phyloP scores from a whole-genome alignment of 2,329 filamentous ascomycete genomes.

The Aspergillus latus region DNA sequence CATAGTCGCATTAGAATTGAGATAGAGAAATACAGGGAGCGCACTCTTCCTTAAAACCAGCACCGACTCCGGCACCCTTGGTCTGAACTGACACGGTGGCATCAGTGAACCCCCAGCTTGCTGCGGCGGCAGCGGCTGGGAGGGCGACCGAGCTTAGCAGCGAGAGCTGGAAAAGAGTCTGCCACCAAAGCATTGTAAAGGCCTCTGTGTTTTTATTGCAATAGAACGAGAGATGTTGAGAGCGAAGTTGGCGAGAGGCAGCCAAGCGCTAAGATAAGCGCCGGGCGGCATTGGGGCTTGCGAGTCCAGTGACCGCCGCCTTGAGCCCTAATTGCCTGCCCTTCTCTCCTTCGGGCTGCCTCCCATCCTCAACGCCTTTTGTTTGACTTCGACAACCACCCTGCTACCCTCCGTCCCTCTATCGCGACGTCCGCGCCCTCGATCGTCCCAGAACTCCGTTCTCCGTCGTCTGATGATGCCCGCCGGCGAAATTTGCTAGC shows the following conservation, averaged over 20 bases:
- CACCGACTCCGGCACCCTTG: slow-evolving; percentile 59
- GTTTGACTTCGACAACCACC: slow-evolving; percentile 3
- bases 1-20: not conserved
- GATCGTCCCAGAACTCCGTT: slow-evolving; percentile 15
- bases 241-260: slow-evolving; percentile 5
- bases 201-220: not conserved
- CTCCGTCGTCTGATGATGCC: slow-evolving; percentile 14
- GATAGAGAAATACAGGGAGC: not conserved
- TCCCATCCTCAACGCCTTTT: slow-evolving; percentile 8
- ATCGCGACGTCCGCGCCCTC: slow-evolving; percentile 6
- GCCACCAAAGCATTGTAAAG: slow-evolving; percentile 39
- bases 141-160: slow-evolving; percentile 38
- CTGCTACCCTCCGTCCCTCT: slow-evolving; percentile 6
- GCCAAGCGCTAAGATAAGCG: slow-evolving; percentile 23
- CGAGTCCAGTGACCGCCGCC: slow-evolving; percentile 28
- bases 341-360: slow-evolving; percentile 21
- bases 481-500: slow-evolving; percentile 12
- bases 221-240: not conserved
- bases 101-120: slow-evolving; percentile 64
- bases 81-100: slow-evolving; percentile 59
- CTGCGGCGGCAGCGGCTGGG: slow-evolving; percentile 51
- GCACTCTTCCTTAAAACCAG: slow-evolving; percentile 57
- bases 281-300: slow-evolving; percentile 28
- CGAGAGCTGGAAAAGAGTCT: slow-evolving; percentile 36
- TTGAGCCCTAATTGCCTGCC: slow-evolving; percentile 42